Conservation (phyloP, 805 yeast species). For the Grigorovia transvaalensis region DNA sequence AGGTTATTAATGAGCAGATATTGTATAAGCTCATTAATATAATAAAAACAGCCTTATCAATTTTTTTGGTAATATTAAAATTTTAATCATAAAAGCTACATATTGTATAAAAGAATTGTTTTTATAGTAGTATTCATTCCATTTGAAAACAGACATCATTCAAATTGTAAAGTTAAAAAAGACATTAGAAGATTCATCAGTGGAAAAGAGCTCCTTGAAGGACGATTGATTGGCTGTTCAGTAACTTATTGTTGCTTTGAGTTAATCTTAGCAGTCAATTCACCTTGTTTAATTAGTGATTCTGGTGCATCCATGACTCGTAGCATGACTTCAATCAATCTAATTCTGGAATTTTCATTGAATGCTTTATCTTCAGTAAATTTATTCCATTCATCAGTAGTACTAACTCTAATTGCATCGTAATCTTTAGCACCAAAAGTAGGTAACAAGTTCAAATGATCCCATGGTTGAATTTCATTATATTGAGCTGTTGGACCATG, state of each 20-base stretch:
- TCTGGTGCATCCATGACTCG: slow-evolving; percentile 60
- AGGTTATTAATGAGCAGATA: too few relatives aligned
- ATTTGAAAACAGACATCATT: too few relatives aligned
- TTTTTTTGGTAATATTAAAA: too few relatives aligned
- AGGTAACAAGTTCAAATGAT: slow-evolving; percentile 2
- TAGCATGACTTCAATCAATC: slow-evolving; percentile 57
- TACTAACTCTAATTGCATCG: slow-evolving; percentile 36
- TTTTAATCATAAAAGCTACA: too few relatives aligned
- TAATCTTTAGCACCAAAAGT: slow-evolving; percentile 4
- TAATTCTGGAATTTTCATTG: slow-evolving; percentile 44
- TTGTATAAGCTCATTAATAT: too few relatives aligned
- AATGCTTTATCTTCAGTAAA: slow-evolving; percentile 39
- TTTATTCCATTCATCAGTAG: slow-evolving; percentile 46
- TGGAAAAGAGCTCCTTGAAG: too few relatives aligned
- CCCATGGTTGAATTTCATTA: slow-evolving; percentile 4
- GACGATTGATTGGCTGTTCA: too few relatives aligned
- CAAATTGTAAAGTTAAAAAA: too few relatives aligned
- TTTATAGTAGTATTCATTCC: too few relatives aligned
- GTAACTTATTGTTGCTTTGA: slow-evolving; percentile 27
- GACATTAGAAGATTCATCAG: too few relatives aligned
- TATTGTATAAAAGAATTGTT: too few relatives aligned
- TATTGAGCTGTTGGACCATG: slow-evolving; percentile 6
- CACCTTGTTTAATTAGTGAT: slow-evolving; percentile 54
- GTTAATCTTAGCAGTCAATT: slow-evolving; percentile 42
- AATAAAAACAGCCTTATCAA: too few relatives aligned